A percentile compares a stretch with the other conserved stretches of the same genome.
These are phyloP conservation scores for Colletotrichum australisinense DNA, from an alignment of 2,329 filamentous ascomycete genomes.

Conservation along the genomic window DNA sequence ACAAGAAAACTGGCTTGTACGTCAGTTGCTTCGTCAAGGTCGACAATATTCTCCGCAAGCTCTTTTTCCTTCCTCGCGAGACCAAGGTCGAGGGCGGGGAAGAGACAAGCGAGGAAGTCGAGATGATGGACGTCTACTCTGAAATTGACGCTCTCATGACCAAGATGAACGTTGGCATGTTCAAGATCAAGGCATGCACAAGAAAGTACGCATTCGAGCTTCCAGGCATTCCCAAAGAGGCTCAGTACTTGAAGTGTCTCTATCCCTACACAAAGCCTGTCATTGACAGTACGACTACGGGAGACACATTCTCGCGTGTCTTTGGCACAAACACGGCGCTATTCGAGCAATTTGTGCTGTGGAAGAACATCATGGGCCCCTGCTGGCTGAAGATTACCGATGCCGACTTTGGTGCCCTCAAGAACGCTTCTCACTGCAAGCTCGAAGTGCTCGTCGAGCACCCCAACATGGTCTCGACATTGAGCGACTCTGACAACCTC, in stretches of 20 bases:
- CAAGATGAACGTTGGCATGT: constrained; percentile 84
- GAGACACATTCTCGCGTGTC: constrained; percentile 92
- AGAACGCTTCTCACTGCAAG: constrained; percentile 97
- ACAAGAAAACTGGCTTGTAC: constrained; percentile 82
- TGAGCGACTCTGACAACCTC: constrained; percentile 82
- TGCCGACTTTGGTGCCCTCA: constrained; percentile 84
- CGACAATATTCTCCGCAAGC: constrained; percentile 91
- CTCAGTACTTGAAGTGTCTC: constrained; percentile 92
- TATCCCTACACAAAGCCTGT: constrained; percentile 90
- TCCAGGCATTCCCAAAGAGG: constrained; percentile 85
- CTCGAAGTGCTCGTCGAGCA: constrained; percentile 86
- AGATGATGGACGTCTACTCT: constrained; percentile 88
- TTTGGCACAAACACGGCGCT: constrained; percentile 94
- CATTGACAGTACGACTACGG: constrained; percentile 76
- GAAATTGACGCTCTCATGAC: constrained; percentile 93
- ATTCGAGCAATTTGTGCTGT: constrained; percentile 98
- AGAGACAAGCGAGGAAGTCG: constrained; percentile 81
- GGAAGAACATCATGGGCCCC: constrained; percentile 99
- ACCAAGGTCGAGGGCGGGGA: constrained; percentile 66
- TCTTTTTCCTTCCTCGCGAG: constrained; percentile 91
- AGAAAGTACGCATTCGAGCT: constrained; percentile 98
- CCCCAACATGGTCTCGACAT: constrained; percentile 78
- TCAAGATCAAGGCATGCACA: constrained; percentile 91
- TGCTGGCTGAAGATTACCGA: constrained; percentile 95
- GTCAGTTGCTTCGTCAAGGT: constrained; percentile 96